Evolutionary conservation across 129 eudicot genomes (phyloP).

Genomic region (Chrysanthemum seticuspe): DNA sequence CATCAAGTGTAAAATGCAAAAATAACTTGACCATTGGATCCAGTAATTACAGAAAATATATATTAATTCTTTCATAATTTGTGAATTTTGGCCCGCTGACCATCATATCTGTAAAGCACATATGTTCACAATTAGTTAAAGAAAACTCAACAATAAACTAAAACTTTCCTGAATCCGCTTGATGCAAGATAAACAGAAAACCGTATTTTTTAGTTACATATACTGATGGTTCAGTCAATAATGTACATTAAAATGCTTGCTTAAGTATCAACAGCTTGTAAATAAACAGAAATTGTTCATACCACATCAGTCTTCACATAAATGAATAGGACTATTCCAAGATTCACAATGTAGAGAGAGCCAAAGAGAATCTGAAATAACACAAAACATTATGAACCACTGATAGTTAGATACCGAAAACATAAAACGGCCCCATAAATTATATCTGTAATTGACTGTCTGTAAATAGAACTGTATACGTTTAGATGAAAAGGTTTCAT

Average conservation of each 20-base stretch:
- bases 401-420: neutral
- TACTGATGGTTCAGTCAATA: neutral
- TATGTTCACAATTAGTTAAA: too few relatives aligned
- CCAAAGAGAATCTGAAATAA: conserved; percentile 75
- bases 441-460: neutral
- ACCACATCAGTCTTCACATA: conserved; percentile 93
- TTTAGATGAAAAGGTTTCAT: neutral
- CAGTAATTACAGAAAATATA: too few relatives aligned
- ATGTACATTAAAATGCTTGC: neutral
- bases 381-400: conserved; percentile 20
- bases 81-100: too few relatives aligned
- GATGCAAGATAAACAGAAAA: conserved; percentile 39
- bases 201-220: neutral
- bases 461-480: neutral
- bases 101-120: too few relatives aligned
- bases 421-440: neutral
- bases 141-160: too few relatives aligned
- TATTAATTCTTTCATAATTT: too few relatives aligned
- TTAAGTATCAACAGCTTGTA: too few relatives aligned
- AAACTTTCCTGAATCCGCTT: too few relatives aligned
- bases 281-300: conserved; percentile 27
- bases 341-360: conserved; percentile 77
- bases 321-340: conserved; percentile 66
- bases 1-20: too few relatives aligned
- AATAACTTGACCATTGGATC: too few relatives aligned